A percentile compares a stretch with the other conserved stretches of the same genome.
These are phyloP conservation scores for Tripterygium wilfordii DNA, from an alignment of 177 flowering plant genomes.

Conservation along the genomic window DNA sequence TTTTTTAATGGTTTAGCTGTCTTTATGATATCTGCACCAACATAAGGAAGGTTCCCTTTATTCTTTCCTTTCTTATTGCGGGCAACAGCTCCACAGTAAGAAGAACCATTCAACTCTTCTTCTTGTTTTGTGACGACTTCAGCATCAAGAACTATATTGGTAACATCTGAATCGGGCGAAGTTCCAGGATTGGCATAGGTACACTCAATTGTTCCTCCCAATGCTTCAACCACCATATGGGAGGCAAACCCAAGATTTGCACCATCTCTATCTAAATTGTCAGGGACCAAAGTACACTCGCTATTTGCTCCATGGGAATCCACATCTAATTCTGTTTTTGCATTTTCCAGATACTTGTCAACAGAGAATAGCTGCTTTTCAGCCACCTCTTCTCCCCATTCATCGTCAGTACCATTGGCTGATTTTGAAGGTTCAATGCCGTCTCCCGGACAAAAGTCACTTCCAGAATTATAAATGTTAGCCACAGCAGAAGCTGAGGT, in stretches of 20 bases:
- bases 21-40: slow-evolving; percentile 8
- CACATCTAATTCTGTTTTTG: slow-evolving; percentile 5
- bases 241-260: slow-evolving; percentile 18
- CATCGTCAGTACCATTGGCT: slow-evolving; percentile 10
- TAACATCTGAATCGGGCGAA: slow-evolving; percentile 91
- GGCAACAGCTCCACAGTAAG: slow-evolving; percentile 18
- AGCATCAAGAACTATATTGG: slow-evolving; percentile 42
- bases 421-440: slow-evolving; percentile 10
- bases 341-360: slow-evolving; percentile 8
- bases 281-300: slow-evolving; percentile 14
- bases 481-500: slow-evolving; percentile 10
- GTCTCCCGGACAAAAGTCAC: slow-evolving; percentile 4
- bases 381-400: slow-evolving; percentile 13
- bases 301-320: slow-evolving; percentile 14
- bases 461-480: slow-evolving; percentile 7
- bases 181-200: slow-evolving; percentile 33
- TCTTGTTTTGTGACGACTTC: slow-evolving; percentile 16
- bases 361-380: slow-evolving; percentile 7
- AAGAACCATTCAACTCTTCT: slow-evolving; percentile 25
- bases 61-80: slow-evolving; percentile 30
- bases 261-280: slow-evolving; percentile 19
- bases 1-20: slow-evolving; percentile 19
- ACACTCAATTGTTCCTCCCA: slow-evolving; percentile 21
- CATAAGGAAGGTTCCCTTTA: slow-evolving; percentile 14
- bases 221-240: slow-evolving; percentile 18